Evolutionary conservation across 257 asterid genomes (phyloP).

Genomic region (Cinchona pubescens): DNA sequence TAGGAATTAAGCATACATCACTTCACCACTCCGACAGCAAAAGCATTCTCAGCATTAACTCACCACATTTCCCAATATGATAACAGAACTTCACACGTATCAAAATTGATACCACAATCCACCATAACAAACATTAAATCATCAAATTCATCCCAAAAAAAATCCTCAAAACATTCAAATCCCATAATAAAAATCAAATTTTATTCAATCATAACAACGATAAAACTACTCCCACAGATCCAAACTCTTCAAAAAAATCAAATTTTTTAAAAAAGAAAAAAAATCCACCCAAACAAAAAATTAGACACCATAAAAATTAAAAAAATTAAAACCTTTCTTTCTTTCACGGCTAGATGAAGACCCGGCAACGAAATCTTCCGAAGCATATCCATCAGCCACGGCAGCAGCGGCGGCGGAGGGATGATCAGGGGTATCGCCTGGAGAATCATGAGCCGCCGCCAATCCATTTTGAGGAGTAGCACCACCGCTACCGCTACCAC

Average conservation of each 20-base stretch:
- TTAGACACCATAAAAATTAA: neutral
- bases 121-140: neutral
- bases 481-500: slow-evolving; percentile 50
- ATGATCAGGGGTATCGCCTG: slow-evolving; percentile 85
- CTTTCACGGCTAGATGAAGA: slow-evolving; percentile 90
- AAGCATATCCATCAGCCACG: slow-evolving; percentile 87
- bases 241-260: neutral
- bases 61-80: neutral
- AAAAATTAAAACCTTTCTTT: slow-evolving; percentile 62
- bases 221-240: slow-evolving; percentile 5
- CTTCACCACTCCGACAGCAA: neutral
- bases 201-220: too few relatives aligned
- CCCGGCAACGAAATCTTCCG: slow-evolving; percentile 91
- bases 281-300: neutral
- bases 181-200: neutral
- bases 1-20: neutral
- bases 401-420: slow-evolving; percentile 54
- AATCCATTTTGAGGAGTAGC: slow-evolving; percentile 54
- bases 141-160: neutral
- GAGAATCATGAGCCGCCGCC: slow-evolving; percentile 57
- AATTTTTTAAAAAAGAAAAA: slow-evolving; percentile 2
- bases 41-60: neutral
- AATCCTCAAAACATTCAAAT: neutral
- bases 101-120: neutral
- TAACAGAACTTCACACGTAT: neutral